Evolutionary conservation across 148 eudicot species (phyloP).

Genomic region (Rhododendron ovatum): DNA sequence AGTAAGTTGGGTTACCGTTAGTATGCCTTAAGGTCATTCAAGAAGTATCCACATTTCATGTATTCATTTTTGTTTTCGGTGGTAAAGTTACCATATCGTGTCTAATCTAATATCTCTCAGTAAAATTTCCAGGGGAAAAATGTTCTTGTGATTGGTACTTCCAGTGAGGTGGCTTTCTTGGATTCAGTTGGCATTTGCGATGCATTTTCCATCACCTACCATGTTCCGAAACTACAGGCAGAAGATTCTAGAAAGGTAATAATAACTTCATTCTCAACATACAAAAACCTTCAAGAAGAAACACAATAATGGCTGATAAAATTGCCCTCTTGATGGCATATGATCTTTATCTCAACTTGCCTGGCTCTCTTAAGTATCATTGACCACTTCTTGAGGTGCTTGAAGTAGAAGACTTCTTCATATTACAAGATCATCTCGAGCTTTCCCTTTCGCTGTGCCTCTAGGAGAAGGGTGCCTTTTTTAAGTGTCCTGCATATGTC

Average conservation of each 20-base stretch:
- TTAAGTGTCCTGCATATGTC: background rate
- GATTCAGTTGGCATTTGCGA: constrained; percentile 83
- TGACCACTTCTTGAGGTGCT: background rate
- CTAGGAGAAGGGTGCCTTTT: background rate
- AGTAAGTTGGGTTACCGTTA: background rate
- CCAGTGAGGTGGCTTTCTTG: constrained; percentile 82
- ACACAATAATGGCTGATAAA: background rate
- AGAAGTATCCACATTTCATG: background rate
- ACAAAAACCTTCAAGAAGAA: background rate
- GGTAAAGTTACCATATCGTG: background rate
- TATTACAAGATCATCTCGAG: background rate
- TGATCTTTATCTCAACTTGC: constrained; percentile 2
- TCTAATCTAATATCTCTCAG: background rate
- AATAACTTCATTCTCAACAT: background rate
- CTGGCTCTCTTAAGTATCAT: background rate
- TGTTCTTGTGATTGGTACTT: constrained; percentile 83
- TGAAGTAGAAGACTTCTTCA: background rate
- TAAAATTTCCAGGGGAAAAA: constrained; percentile 66
- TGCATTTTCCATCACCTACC: constrained; percentile 78
- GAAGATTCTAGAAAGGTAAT: constrained; percentile 87
- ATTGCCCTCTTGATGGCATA: constrained; percentile 1
- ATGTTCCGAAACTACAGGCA: constrained; percentile 68
- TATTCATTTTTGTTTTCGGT: background rate
- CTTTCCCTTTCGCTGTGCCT: background rate
- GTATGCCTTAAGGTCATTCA: background rate